Evolutionary conservation across 1,284 basidiomycete species (phyloP).

Genomic region (Ganoderma lucidum): DNA sequence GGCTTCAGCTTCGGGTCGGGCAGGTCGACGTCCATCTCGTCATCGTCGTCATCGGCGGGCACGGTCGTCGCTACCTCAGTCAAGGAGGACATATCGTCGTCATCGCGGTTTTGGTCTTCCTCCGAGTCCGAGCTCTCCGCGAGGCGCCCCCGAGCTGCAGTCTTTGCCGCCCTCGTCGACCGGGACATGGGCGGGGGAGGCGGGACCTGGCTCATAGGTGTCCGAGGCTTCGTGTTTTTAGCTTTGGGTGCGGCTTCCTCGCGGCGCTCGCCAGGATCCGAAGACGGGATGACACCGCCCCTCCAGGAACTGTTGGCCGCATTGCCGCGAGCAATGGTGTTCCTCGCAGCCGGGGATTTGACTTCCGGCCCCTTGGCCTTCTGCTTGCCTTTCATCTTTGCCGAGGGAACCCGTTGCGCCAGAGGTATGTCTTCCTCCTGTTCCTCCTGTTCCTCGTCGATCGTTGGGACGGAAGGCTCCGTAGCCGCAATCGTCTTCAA

Average conservation of each 20-base stretch:
- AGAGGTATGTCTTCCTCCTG: slow-evolving; percentile 36
- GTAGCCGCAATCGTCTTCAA: slow-evolving; percentile 16
- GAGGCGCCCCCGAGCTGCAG: slow-evolving; percentile 21
- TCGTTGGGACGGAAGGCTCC: slow-evolving; percentile 11
- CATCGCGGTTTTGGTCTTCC: slow-evolving; percentile 12
- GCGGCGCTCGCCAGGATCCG: slow-evolving; percentile 30
- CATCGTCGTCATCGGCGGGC: slow-evolving; percentile 51
- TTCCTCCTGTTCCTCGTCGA: slow-evolving; percentile 19
- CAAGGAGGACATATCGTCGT: slow-evolving; percentile 38
- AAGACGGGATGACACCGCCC: slow-evolving; percentile 30
- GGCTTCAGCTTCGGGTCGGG: slow-evolving; percentile 22
- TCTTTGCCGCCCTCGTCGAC: slow-evolving; percentile 27
- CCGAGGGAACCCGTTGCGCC: slow-evolving; percentile 23
- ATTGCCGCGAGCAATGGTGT: slow-evolving; percentile 8
- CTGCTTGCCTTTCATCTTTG: slow-evolving; percentile 30
- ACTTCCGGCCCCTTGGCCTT: slow-evolving; percentile 13
- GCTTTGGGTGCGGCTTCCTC: slow-evolving; percentile 16
- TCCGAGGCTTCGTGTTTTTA: slow-evolving; percentile 21
- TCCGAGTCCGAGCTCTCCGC: slow-evolving; percentile 25
- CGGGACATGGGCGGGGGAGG: slow-evolving; percentile 16
- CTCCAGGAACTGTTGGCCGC: slow-evolving; percentile 21
- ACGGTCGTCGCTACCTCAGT: slow-evolving; percentile 49
- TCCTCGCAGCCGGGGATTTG: slow-evolving; percentile 5
- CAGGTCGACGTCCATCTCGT: slow-evolving; percentile 40
- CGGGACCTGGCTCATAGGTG: slow-evolving; percentile 16